Base-by-base conservation (phyloP, 768 basidiomycete species). In the Piloderma croceum region DNA sequence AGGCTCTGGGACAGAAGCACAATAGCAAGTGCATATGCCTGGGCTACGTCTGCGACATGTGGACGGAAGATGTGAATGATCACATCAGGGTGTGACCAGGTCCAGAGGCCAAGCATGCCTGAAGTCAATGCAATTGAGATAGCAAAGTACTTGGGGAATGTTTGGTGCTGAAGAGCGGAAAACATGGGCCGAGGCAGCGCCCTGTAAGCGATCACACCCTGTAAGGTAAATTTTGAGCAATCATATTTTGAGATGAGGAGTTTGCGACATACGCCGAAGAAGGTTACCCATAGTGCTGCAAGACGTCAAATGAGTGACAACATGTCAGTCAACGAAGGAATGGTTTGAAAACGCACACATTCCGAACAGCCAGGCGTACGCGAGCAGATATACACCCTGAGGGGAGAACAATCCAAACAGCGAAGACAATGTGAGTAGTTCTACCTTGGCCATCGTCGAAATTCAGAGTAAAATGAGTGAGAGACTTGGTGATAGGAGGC, bases 71-170 rank as follows among this genome's bases (percentile, higher is more conserved):
- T 56, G 44, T 79, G 65, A 2, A 63, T 57, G 34, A 74, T 43
- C 38, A 82, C 78, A 38, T 70, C 65, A 13, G 73, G 77, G 58
- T 79, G 83, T 42, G 68, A 71, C 47, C 61, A 65, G 32, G 70
- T 66, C 83, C 78, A 86, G 39, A 71, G 61, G 2, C 65, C 68
- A 34, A 86, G 58, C 27, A 90, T 68, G 17, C 62, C 60, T 1
- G 73, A 64, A 20, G 80, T 72, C 24, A 83, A 59, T 18, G 59
- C 49, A 25, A 83, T 73, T 10, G 79, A 81, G 31, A 76, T 56
- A 13, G 70, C 56, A 51, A 90, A 90, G 62, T 85, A 90, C 46
- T 83, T 58, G 2, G 88, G 84, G 62, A 86, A 86, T 1, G 72
- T 76, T 51, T 73, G 76, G 53, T 85, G 78, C 53, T 90, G 88